Base-by-base conservation (phyloP, 768 basidiomycete genomes). In the Pleurotus giganteus region DNA sequence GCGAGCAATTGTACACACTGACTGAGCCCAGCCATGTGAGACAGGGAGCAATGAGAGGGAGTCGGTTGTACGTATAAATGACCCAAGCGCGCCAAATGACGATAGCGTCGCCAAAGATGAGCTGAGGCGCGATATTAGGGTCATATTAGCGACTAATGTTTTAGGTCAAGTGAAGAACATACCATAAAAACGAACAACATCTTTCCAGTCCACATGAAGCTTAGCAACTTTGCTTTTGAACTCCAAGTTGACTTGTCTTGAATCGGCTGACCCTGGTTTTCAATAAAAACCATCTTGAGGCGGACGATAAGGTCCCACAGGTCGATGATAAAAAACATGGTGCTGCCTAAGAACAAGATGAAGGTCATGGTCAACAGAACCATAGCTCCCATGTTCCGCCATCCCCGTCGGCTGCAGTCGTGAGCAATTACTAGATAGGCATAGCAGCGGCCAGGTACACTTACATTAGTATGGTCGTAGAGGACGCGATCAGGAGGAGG, bases 71-170 rank as follows among this genome's bases (percentile, higher is more conserved):
- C 36, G 52, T 37, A 50, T 58, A 69, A 2, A 69, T 44, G 2
- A 56, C 58, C 64, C 63, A 66, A 13, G 67, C 66, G 47, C 68
- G 60, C 68, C 68, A 69, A 27, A 69, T 56, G 13, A 69, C 68
- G n/a, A 68, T 65, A 4, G 60, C 61, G 45, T 69, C 68, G 15
- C 68, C 67, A 4, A 67, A 60, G 37, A 65, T 63, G 13, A 69
- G 45, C 67, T 69, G 26, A 12, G 26, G 2, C n/a, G 8, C 39
- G 7, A 5, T 24, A 15, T 5, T 9, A n/a, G 50, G n/a, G n/a
- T n/a, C n/a, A n/a, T n/a, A n/a, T n/a, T n/a, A n/a, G n/a, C n/a
- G n/a, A n/a, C n/a, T n/a, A n/a, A n/a, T n/a, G n/a, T n/a, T n/a
- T n/a, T n/a, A n/a, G n/a, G n/a, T n/a, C n/a, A n/a, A n/a, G n/a